phyloP scores from a whole-genome alignment of 331 rosid genomes.

The Ulmus americana region DNA sequence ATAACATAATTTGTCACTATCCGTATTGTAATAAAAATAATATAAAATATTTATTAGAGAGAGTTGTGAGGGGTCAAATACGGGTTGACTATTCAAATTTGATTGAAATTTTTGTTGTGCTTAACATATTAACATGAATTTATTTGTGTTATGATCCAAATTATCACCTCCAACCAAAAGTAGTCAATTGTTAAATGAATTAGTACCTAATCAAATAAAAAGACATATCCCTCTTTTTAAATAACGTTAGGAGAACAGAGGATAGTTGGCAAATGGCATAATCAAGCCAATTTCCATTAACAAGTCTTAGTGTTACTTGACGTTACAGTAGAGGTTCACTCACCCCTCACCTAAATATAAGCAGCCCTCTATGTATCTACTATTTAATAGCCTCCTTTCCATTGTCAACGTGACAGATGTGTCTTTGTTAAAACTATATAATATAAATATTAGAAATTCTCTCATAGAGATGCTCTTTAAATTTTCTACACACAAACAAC shows the following conservation, averaged over 20 bases:
- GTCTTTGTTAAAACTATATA: not conserved
- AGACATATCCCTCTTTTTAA: not conserved
- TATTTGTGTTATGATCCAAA: too few species aligned
- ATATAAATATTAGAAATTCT: not conserved
- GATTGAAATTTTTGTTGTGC: too few species aligned
- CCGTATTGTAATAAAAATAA: too few species aligned
- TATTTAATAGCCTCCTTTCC: not conserved
- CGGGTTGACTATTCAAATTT: too few species aligned
- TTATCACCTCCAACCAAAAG: too few species aligned
- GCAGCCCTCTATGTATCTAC: not conserved
- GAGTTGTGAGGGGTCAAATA: too few species aligned
- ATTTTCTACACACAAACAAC: not conserved
- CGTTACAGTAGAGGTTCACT: constrained; percentile 2
- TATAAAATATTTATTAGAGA: too few species aligned
- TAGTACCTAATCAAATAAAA: too few species aligned
- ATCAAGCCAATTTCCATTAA: not conserved
- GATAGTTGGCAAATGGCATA: constrained; percentile 3
- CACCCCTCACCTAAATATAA: not conserved
- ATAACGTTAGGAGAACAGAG: constrained; percentile 3
- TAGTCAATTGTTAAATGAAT: too few species aligned
- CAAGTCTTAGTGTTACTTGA: not conserved
- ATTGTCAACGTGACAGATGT: constrained; percentile 14
- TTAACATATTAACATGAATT: too few species aligned
- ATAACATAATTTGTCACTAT: too few species aligned
- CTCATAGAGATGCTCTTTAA: not conserved